Conservation (phyloP, 2,329 filamentous ascomycete genomes). For the Talaromyces sp. region DNA sequence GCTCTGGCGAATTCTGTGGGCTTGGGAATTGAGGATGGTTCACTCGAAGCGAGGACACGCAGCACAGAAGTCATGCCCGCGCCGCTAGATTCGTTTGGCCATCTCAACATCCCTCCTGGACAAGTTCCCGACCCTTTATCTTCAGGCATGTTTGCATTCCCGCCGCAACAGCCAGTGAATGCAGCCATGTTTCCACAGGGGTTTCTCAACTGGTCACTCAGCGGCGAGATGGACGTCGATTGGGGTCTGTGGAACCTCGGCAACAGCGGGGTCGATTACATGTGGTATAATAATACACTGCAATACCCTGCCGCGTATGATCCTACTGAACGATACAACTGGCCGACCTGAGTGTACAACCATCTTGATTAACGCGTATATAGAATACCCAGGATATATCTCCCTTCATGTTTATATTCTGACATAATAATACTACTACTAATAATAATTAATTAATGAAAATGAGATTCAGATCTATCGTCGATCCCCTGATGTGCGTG, state of each 20-base stretch:
- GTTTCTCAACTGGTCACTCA: neutral
- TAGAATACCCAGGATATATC: neutral
- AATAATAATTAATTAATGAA: neutral
- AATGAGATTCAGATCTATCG: neutral
- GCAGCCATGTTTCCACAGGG: neutral
- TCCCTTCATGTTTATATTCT: neutral
- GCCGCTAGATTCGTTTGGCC: neutral
- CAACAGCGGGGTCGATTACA: neutral
- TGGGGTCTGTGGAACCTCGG: neutral
- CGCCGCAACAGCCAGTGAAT: neutral
- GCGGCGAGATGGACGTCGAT: neutral
- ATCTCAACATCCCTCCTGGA: neutral
- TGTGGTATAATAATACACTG: neutral
- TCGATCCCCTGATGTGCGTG: neutral
- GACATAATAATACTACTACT: neutral
- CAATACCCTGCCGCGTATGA: neutral
- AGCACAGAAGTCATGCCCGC: neutral
- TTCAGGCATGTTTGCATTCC: neutral
- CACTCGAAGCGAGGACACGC: neutral
- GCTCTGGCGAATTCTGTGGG: constrained; percentile 6
- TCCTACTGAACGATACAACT: neutral
- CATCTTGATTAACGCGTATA: too few species aligned
- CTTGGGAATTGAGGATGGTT: neutral
- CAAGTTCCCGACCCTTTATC: neutral
- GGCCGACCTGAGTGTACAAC: neutral